Evolutionary conservation across 2,329 filamentous ascomycete species (phyloP), one percentile per base, ranked within the genome.

Genomic region (Diplodia mutila): DNA sequence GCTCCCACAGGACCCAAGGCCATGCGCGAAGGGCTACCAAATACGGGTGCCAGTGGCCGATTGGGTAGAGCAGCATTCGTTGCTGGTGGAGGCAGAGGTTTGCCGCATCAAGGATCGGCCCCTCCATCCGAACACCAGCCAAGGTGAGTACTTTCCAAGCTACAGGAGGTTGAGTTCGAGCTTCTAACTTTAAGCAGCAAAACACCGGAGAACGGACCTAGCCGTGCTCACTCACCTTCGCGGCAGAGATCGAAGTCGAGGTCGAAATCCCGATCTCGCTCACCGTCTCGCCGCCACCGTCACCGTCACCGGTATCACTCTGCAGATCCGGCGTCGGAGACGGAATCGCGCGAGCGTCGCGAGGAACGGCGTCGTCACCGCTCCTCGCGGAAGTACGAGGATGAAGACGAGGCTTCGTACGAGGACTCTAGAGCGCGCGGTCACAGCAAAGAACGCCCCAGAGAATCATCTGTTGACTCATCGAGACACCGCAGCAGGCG

Each of bases 1-100:
- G 95, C 95, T 32, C 95, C 95, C 32, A 97, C 91, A 66, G 95
- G 94, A 11, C 95, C 95, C 57, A 94, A 95, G 80, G 95, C 95
- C 21, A 97, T 98, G 92, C 87, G 94, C 70, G 91, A 95, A 79
- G 93, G 93, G 34, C 83, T 93, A 12, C 91, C 92, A 63, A 96
- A 96, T 78, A 94, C 90, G 67, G 92, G 91, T 72, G 86, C 91
- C 65, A 86, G 89, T 71, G 87, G 91, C 73, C 79, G 85, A 77
- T 89, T 77, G 53, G 42, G 42, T 21, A 67, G 67, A 48, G 37
- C 53, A 21, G 59, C 52, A 3, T 69, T 67, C 14, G 25, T n/a
- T 11, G 59, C 49, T 6, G 55, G 54, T 9, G 12, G 21, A 11
- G 59, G 66, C 16, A 53, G 32, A 48, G 37, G 61, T 23, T 18